These are phyloP conservation scores for Eucalyptus sp. DNA, from an alignment of 345 rosid species.

Conservation along the genomic window DNA sequence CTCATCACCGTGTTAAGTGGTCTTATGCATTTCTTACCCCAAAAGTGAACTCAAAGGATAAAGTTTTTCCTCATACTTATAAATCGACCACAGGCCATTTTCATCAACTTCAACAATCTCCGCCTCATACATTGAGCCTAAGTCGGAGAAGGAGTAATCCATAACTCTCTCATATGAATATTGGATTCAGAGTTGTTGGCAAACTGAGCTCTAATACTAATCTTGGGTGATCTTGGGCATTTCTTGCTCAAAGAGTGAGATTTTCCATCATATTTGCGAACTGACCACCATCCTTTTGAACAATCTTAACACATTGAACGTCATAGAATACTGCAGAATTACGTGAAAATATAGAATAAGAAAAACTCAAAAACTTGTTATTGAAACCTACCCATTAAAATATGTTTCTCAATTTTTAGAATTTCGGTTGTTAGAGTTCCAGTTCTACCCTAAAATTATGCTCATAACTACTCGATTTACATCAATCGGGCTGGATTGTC, in stretches of 20 bases:
- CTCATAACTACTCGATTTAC: background rate
- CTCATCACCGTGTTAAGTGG: rapidly evolving
- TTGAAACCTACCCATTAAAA: rapidly evolving
- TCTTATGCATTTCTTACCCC: rapidly evolving
- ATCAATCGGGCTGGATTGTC: background rate
- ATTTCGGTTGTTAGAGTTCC: rapidly evolving
- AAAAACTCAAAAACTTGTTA: rapidly evolving
- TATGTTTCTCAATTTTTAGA: rapidly evolving
- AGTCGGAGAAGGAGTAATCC: no score
- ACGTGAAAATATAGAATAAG: rapidly evolving
- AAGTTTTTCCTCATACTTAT: rapidly evolving
- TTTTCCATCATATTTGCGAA: rapidly evolving
- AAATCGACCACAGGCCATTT: rapidly evolving
- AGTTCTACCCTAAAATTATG: rapidly evolving
- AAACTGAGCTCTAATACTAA: rapidly evolving
- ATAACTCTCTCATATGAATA: no score
- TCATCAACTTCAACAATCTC: no score
- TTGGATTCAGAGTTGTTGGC: rapidly evolving
- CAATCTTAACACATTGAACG: rapidly evolving
- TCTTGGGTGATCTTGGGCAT: no score
- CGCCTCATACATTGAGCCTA: no score
- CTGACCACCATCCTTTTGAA: rapidly evolving
- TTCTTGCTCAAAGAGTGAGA: rapidly evolving
- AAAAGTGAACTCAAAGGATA: rapidly evolving
- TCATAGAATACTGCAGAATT: rapidly evolving